These are phyloP conservation scores for Curvularia eragrostidis DNA, from an alignment of 2,329 filamentous ascomycete genomes.

Conservation along the genomic window DNA sequence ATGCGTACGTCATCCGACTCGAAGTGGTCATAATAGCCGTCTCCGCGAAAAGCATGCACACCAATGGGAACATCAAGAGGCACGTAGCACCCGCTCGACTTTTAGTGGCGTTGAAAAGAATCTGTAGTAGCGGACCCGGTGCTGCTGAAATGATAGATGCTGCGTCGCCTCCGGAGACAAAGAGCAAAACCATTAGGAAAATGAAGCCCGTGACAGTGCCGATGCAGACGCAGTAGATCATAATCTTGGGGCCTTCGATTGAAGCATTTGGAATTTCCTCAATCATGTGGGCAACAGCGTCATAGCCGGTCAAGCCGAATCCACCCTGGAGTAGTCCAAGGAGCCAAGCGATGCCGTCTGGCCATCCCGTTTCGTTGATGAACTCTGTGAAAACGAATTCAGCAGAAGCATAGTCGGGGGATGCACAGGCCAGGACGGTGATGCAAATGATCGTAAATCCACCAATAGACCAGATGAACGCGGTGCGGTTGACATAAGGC, in stretches of 20 bases:
- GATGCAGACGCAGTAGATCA: constrained; percentile 69
- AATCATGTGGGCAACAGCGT: constrained; percentile 63
- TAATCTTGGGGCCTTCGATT: constrained; percentile 68
- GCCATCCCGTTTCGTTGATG: constrained; percentile 73
- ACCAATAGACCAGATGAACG: constrained; percentile 73
- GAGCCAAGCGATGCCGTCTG: constrained; percentile 67
- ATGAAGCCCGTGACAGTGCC: constrained; percentile 68
- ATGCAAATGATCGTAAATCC: constrained; percentile 75
- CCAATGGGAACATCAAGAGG: constrained; percentile 69
- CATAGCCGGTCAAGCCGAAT: constrained; percentile 62
- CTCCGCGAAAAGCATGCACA: constrained; percentile 69
- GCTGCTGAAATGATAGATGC: constrained; percentile 62
- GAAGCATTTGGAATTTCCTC: constrained; percentile 66
- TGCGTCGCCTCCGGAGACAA: constrained; percentile 65
- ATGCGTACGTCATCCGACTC: constrained; percentile 71
- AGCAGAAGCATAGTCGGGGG: constrained; percentile 69
- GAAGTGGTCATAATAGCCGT: constrained; percentile 71
- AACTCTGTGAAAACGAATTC: constrained; percentile 72
- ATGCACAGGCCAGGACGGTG: constrained; percentile 69
- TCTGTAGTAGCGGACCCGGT: constrained; percentile 66
- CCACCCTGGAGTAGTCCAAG: constrained; percentile 61
- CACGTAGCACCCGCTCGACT: constrained; percentile 68
- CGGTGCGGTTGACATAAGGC: constrained; percentile 70
- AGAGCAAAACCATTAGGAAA: constrained; percentile 68
- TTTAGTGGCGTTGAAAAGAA: constrained; percentile 67